Evolutionary conservation across 371 early-diverging fungal genomes (phyloP), one percentile per base, ranked within the genome.

Genomic region (Apophysomyces trapeziformis): DNA sequence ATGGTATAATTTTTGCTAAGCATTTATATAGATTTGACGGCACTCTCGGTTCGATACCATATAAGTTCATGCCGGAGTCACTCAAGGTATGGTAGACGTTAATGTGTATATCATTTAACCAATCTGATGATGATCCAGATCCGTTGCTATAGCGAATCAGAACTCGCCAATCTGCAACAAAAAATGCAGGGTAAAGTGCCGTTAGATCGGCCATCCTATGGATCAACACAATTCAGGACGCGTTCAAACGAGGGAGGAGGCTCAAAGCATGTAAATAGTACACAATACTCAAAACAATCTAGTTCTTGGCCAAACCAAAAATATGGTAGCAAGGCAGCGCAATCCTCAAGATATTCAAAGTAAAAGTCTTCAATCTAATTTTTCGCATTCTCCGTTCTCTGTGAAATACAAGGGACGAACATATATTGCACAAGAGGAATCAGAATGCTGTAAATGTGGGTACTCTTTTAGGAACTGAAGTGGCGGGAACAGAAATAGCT

Each of bases 1-100:
- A 16, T 13, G 8, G 0, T 38, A 37, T 38, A 2, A 21, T 5
- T 7, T 5, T 21, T 50, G n/a, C 21, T 26, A 37, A 46, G n/a
- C 7, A 41, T 26, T 9, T n/a, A 56, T 59, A n/a, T 16, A 80
- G 92, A 64, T 92, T 83, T 70, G 91, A 92, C 71, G 92, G 92
- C 45, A 89, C 90, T 6, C 68, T 89, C 16, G 92, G 91, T 6
- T 72, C 80, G 37, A 78, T 91, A 16, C 81, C 78, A 9, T 80
- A 80, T 45, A 66, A 67, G 54, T 87, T 80, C 58, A 66, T 71
- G 36, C 65, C 43, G 38, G 67, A 76, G 0, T 71, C 78, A 36
- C 62, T 71, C 21, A 83, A 80, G 70, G 82, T 84, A 80, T 26
- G 54, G 21, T 26, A 2, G 38, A 32, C 2, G 18, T 8, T 57